Conservation (phyloP, 768 basidiomycete genomes). For the Asterophora parasitica region DNA sequence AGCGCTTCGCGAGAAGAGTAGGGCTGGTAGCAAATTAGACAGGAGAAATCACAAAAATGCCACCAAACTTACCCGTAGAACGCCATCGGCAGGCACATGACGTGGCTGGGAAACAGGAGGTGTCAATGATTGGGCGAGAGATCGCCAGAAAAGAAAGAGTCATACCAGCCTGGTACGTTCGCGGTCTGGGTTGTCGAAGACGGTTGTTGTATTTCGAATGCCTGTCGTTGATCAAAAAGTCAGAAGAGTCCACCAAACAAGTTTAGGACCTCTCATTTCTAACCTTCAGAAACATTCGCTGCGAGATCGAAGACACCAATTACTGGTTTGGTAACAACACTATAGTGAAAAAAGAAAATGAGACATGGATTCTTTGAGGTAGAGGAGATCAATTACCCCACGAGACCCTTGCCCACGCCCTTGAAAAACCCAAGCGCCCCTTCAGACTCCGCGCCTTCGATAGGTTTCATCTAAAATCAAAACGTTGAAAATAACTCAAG, state of each 20-base stretch:
- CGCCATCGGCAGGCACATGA: constrained; percentile 80
- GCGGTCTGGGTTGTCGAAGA: constrained; percentile 88
- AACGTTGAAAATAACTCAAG: background rate
- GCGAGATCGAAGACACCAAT: constrained; percentile 96
- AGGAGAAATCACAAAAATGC: background rate
- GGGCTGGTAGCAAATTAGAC: constrained; percentile 44
- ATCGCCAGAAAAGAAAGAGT: background rate
- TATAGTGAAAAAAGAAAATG: constrained; percentile 23
- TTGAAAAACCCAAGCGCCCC: constrained; percentile 98
- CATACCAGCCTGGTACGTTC: constrained; percentile 77
- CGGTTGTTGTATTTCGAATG: constrained; percentile 96
- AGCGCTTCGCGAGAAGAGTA: constrained; percentile 87
- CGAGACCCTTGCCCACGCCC: constrained; percentile 93
- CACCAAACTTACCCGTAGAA: constrained; percentile 63
- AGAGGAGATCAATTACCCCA: constrained; percentile 60
- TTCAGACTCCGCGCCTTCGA: constrained; percentile 93
- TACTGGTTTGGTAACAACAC: constrained; percentile 92
- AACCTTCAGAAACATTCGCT: constrained; percentile 90
- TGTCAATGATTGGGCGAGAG: background rate
- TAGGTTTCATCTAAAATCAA: constrained; percentile 76
- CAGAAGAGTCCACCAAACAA: background rate
- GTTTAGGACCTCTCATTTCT: background rate
- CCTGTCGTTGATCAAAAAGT: constrained; percentile 38
- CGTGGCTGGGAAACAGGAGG: constrained; percentile 53
- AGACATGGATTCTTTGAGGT: background rate